Evolutionary conservation across 2,329 filamentous ascomycete species (phyloP), one percentile per base, ranked within the genome.

Genomic region (Exophiala phaeomuriformis): DNA sequence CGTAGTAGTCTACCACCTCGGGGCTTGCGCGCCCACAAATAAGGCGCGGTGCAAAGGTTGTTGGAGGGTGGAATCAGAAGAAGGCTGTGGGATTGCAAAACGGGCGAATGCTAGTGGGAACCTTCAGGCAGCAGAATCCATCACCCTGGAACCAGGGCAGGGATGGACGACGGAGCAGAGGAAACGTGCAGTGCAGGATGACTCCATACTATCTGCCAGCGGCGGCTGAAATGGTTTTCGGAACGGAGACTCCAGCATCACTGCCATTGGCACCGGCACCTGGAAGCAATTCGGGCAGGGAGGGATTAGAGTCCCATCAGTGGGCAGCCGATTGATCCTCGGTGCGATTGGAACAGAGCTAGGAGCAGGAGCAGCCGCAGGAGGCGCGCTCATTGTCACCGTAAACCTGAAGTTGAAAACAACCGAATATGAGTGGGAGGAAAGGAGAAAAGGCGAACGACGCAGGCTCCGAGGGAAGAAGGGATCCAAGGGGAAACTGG

Each of bases 61-160:
- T 41, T 41, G 39, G 28, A 41, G 39, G 39, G 39, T 41, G 44
- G 31, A 47, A 45, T 12, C 42, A 45, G 30, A 32, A 32, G 42
- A 45, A 45, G 42, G 42, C 42, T 45, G 30, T 45, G 42, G 40
- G 30, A 45, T 45, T 45, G 42, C 42, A n/a, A 45, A 32, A 45
- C 10, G 42, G 42, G 42, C 42, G 28, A 32, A 6, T 33, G 32
- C 31, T 19, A 47, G 32, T 37, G 44, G 30, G 31, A 10, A 19
- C 27, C 3, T 32, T 43, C 37, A 37, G 31, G 40, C 36, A 52
- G n/a, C 40, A 49, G 19, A 10, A 41, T 8, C 44, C 44, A 19
- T 47, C 44, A 36, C 44, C 32, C 44, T 47, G 30, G 44, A n/a
- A 32, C 42, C n/a, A 8, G 12, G 6, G 10, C n/a, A 28, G 39